Conservation (phyloP, 2,329 filamentous ascomycete species). For the Colletotrichum cordylinicola region DNA sequence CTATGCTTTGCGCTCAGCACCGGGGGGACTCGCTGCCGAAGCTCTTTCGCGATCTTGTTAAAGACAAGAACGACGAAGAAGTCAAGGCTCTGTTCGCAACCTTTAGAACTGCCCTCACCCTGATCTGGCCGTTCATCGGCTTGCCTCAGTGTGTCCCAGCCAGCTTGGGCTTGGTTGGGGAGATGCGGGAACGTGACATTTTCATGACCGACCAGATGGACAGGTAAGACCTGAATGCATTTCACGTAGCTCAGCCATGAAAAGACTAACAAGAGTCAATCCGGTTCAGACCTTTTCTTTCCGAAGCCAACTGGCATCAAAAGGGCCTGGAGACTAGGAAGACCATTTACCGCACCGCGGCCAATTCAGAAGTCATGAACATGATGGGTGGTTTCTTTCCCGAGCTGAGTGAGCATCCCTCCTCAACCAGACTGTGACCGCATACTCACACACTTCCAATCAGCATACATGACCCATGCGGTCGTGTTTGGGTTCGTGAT, state of each 20-base stretch:
- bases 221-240: not conserved
- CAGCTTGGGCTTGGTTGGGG: not conserved
- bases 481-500: not conserved
- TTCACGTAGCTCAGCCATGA: not conserved
- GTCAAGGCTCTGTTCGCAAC: not conserved
- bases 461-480: not conserved
- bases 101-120: not conserved
- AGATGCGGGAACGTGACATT: not conserved
- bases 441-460: not conserved
- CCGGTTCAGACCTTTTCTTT: not conserved
- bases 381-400: not conserved
- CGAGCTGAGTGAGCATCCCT: not conserved
- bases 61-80: not conserved
- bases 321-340: not conserved
- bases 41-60: not conserved
- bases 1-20: not conserved
- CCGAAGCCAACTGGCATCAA: not conserved
- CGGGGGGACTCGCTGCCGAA: not conserved
- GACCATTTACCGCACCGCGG: not conserved
- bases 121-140: not conserved
- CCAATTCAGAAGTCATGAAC: not conserved
- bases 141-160: not conserved
- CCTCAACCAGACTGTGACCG: not conserved
- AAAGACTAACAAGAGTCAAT: not conserved
- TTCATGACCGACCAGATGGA: not conserved